Conservation (phyloP, 179 eudicot species). For the Nepenthes alata region DNA sequence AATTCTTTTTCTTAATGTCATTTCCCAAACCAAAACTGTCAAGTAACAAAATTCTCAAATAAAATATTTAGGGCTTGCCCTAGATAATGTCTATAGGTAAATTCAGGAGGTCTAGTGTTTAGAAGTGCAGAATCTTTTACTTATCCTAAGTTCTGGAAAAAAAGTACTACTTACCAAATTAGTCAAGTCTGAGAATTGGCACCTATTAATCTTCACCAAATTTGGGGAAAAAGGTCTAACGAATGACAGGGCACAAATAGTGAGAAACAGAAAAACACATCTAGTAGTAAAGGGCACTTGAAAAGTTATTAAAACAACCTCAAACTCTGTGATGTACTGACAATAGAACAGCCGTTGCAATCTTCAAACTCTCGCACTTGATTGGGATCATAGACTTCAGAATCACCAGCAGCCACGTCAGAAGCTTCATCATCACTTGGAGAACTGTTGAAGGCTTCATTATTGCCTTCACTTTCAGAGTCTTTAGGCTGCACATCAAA, state of each 20-base stretch:
- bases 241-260: background rate
- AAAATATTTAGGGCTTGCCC: too few relatives aligned
- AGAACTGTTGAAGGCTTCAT: constrained; percentile 13
- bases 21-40: too few relatives aligned
- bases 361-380: constrained; percentile 19
- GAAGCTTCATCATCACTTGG: constrained; percentile 13
- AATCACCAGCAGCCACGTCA: constrained; percentile 10
- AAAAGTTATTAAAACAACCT: constrained; percentile 17
- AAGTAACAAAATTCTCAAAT: too few relatives aligned
- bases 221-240: background rate
- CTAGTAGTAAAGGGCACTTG: background rate
- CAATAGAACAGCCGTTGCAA: constrained; percentile 9
- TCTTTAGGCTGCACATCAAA: constrained; percentile 19
- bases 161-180: background rate
- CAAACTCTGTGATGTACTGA: constrained; percentile 14
- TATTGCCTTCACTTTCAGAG: constrained; percentile 19
- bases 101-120: too few relatives aligned
- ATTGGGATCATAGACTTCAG: constrained; percentile 21
- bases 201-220: background rate
- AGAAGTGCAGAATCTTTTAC: too few relatives aligned
- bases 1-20: too few relatives aligned
- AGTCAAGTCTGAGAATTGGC: background rate
- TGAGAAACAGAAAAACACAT: background rate
- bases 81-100: too few relatives aligned
- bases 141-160: too few relatives aligned